Base-by-base conservation (phyloP, 352 stramenopile species). In the Plasmopara viticola region DNA sequence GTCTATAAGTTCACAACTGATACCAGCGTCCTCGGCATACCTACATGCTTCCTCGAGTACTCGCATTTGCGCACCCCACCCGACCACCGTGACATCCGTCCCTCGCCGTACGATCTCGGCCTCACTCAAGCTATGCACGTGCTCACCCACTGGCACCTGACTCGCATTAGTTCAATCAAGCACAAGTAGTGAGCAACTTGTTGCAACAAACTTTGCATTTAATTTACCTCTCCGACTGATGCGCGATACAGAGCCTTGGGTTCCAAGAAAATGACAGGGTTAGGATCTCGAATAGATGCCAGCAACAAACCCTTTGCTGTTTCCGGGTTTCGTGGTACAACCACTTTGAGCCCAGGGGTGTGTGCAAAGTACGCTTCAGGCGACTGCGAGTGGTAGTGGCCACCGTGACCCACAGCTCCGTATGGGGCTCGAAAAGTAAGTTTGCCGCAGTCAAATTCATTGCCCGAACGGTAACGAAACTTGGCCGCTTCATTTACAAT, bases 401-500 rank as follows among this genome's bases (percentile, higher is more conserved):
- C 91, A 15, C 92, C 90, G 57, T 97, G 88, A 17, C 92, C 93
- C 12, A 97, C 94, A 14, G 96, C 95, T 44, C 96, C 96, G 66
- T 97, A 98, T 18, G 96, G 96, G 14, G 91, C 81, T 18, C 96
- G 90, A 47, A 99, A 78, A 4, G 95, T 99, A 37, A 99, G 83
- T 51, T 96, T 97, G 35, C 96, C 96, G 65, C 94, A 98, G 70
- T 98, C 78, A 71, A 98, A 99, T 71, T 98, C 87, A 69, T 97
- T 95, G 17, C 96, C 96, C 38, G 84, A 97, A n/a, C 96, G 84
- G 71, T 98, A 99, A 1, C 96, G 84, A 74, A 97, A 99, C 68
- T 99, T 99, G 46, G 96, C 95, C 29, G 96, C 95, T 68, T 98
- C 96, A 66, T 98, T 98, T 29, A 98, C 95, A 60, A 99, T 96